Base-by-base conservation (phyloP, 305 asterid genomes). In the Petunia hybrid region DNA sequence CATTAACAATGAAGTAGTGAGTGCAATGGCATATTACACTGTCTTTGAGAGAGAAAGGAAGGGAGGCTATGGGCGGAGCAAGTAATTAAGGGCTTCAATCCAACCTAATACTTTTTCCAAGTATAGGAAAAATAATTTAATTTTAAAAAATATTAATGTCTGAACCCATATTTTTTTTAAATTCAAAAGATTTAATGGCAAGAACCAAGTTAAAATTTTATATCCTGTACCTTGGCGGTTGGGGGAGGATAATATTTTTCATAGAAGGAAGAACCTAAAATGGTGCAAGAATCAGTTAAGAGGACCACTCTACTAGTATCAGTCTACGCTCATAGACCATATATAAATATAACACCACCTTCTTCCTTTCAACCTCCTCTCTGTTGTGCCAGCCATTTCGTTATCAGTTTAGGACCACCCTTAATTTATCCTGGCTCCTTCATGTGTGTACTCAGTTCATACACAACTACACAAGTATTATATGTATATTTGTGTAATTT, bases 341-440 rank as follows among this genome's bases (percentile, higher is more conserved):
- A 38, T 9, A 38, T 56, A 56, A 12, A 56, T 60, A 60, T 16
- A 16, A 45, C 4, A 12, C 31, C 61, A 56, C 31, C 62, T 56
- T 56, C 31, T 56, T 56, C n/a, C 62, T 56, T 22, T 14, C 62
- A 71, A 42, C 6, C 38, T 67, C 31, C 73, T 41, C 12, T 73
- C 1, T 35, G 45, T 51, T 73, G 45, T 73, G 78, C 78, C 63
- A 73, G 78, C 78, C 45, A 73, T 73, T 51, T 73, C 40, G 35
- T 73, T 73, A 65, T 56, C 61, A 57, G 78, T 60, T 55, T 75
- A 80, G 86, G 86, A 83, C 86, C 86, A 84, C 86, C 43, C 42
- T 48, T 35, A 61, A 22, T 22, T 22, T 22, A 22, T 22, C 45
- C 78, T 31, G 77, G 61, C 77, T 71, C 61, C 77, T 40, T 71